Evolutionary conservation across 805 yeast species (phyloP).

Genomic region (Zygosaccharomyces kombuchaensis): DNA sequence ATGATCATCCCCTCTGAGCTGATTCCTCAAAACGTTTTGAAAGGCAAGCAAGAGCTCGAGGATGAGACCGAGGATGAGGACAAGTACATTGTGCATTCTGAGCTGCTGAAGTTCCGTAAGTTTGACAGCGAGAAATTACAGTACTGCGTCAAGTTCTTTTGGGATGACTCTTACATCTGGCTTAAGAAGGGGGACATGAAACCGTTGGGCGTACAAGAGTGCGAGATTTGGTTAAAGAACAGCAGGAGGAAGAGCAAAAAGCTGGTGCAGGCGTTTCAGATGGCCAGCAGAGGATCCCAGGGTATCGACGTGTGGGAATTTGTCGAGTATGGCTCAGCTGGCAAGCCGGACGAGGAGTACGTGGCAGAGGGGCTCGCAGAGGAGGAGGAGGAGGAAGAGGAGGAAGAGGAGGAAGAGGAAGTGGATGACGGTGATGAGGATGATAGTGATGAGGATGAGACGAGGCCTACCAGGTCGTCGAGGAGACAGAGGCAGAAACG

Average conservation of each 20-base stretch:
- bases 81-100: conserved; percentile 25
- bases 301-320: conserved; percentile 34
- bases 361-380: conserved; percentile 32
- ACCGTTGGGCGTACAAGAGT: conserved; percentile 20
- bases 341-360: conserved; percentile 31
- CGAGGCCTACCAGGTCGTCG: conserved; percentile 8
- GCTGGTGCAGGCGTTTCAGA: conserved; percentile 44
- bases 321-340: conserved; percentile 34
- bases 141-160: conserved; percentile 34
- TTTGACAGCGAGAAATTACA: conserved; percentile 13
- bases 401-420: conserved; percentile 18
- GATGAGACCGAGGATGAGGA: conserved; percentile 12
- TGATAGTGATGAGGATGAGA: conserved; percentile 19
- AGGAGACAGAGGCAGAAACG: conserved; percentile 19
- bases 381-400: conserved; percentile 30
- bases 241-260: conserved; percentile 49
- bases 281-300: conserved; percentile 42
- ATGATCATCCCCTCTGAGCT: conserved; percentile 61
- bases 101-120: conserved; percentile 25
- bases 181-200: conserved; percentile 26
- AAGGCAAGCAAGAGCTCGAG: conserved; percentile 24
- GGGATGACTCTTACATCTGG: conserved; percentile 36
- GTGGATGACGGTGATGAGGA: conserved; percentile 34
- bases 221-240: conserved; percentile 23
- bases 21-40: conserved; percentile 53